Base-by-base conservation (phyloP, 2,329 filamentous ascomycete species). In the Fusarium camptoceras region DNA sequence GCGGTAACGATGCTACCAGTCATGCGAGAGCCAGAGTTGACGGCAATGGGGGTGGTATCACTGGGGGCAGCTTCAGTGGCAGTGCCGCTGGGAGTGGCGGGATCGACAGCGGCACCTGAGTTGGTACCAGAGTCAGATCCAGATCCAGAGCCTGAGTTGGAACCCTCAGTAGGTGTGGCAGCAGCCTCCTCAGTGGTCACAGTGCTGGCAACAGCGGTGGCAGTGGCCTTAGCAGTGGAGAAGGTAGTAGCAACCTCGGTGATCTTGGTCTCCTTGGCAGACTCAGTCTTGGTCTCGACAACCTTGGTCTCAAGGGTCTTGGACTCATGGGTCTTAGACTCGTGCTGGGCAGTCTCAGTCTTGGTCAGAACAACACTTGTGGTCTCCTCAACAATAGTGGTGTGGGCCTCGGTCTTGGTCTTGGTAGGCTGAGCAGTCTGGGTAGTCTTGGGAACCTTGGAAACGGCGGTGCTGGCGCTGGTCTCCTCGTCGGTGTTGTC, bases 1-100 rank as follows among this genome's bases (percentile, higher is more conserved):
- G 75, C 78, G 55, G 76, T 58, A 49, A 75, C 55, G 47, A 73
- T 59, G 73, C 68, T 75, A 58, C 74, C 74, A 34, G 76, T 64
- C 61, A 73, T 63, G 59, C 73, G 75, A 56, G 73, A 55, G 53
- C 77, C 77, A 54, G 74, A 73, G 59, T 58, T 76, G 58, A 65
- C 62, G n/a, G 75, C 61, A 24, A 75, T 67, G 16, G 72, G 70
- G 31, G 59, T 71, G 16, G 53, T 49, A 15, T 43, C 54, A 15
- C 30, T 49, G 15, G 54, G n/a, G 8, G 22, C 8, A 8, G 8
- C 22, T 14, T 53, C 49, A 6, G 49, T 42, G 11, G 31, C 31
- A 20, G 55, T 60, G 59, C 41, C 61, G 10, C 72, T 58, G 54
- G 63, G 49, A 49, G 70, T 66, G 20, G 43, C 64, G 11, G 56